A percentile compares a stretch with the other conserved stretches of the same genome.
These are phyloP conservation scores for Pythium aristosporum DNA, from an alignment of 352 stramenopile species.

Conservation along the genomic window DNA sequence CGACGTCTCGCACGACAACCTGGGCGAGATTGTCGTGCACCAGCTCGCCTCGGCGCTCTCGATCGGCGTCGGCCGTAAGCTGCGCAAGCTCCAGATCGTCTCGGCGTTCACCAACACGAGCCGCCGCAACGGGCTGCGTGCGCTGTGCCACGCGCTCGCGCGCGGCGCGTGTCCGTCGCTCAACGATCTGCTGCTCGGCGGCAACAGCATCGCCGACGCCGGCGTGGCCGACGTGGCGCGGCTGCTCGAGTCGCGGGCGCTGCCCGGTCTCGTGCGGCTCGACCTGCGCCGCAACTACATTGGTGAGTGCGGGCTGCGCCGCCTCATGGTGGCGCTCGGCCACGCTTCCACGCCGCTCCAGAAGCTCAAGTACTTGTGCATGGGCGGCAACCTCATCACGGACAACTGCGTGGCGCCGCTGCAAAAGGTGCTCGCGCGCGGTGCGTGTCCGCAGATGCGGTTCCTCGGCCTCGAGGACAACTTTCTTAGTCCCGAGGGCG, in stretches of 20 bases:
- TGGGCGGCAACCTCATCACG: conserved; percentile 85
- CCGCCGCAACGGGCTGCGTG: conserved; percentile 61
- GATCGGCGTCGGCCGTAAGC: conserved; percentile 49
- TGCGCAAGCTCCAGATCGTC: conserved; percentile 59
- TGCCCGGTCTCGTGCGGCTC: conserved; percentile 64
- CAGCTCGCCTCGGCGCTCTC: conserved; percentile 62
- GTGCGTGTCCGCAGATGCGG: conserved; percentile 67
- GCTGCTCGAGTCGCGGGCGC: conserved; percentile 57
- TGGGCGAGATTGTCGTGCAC: conserved; percentile 61
- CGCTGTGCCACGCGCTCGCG: conserved; percentile 58
- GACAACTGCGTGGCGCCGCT: conserved; percentile 77
- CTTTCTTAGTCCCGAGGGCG: conserved; percentile 67
- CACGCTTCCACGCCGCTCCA: conserved; percentile 35
- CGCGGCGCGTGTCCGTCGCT: conserved; percentile 64
- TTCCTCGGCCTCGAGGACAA: conserved; percentile 83
- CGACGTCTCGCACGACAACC: conserved; percentile 76
- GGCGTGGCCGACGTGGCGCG: conserved; percentile 71
- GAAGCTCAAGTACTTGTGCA: conserved; percentile 80
- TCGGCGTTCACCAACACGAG: conserved; percentile 82
- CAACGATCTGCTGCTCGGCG: conserved; percentile 63
- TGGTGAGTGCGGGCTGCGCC: conserved; percentile 68
- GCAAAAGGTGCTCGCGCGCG: conserved; percentile 57
- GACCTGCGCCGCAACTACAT: conserved; percentile 84
- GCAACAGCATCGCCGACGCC: conserved; percentile 75
- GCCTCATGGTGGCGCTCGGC: conserved; percentile 61